phyloP scores from a whole-genome alignment of 805 yeast genomes.

The Cyberlindnera bimundalis region DNA sequence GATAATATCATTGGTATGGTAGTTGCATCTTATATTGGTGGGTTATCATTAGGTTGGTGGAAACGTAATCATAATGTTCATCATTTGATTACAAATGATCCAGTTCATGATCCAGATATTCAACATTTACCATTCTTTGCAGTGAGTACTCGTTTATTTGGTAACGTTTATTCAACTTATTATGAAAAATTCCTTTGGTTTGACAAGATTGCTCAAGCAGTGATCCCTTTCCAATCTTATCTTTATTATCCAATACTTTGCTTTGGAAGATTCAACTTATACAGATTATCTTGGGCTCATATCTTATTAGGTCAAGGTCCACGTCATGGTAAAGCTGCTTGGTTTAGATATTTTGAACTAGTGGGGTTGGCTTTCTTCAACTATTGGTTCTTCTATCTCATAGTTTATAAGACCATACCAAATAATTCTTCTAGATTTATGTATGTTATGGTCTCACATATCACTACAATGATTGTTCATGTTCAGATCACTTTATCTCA shows the following conservation, averaged over 20 bases:
- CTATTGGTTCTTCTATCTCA: constrained; percentile 77
- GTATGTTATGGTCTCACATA: constrained; percentile 69
- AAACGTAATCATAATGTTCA: constrained; percentile 92
- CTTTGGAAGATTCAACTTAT: constrained; percentile 84
- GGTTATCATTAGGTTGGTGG: constrained; percentile 93
- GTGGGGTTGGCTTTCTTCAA: constrained; percentile 65
- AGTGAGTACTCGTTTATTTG: constrained; percentile 67
- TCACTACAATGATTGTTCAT: constrained; percentile 87
- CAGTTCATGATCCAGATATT: constrained; percentile 91
- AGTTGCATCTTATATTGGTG: constrained; percentile 81
- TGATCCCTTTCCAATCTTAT: constrained; percentile 65
- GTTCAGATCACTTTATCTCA: constrained; percentile 88
- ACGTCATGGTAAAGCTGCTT: constrained; percentile 74
- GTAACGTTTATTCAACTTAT: constrained; percentile 72
- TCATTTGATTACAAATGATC: constrained; percentile 87
- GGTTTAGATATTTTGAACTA: constrained; percentile 79
- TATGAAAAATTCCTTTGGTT: constrained; percentile 66
- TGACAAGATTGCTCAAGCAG: constrained; percentile 56
- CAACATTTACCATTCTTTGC: constrained; percentile 92
- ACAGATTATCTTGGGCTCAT: constrained; percentile 77
- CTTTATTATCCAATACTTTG: constrained; percentile 74
- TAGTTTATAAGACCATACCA: constrained; percentile 50
- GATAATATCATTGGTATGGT: constrained; percentile 74
- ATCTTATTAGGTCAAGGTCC: constrained; percentile 77
- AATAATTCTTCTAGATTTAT: constrained; percentile 50